Evolutionary conservation across 2,329 filamentous ascomycete genomes (phyloP).

Genomic region (Neopestalotiopsis rosae): DNA sequence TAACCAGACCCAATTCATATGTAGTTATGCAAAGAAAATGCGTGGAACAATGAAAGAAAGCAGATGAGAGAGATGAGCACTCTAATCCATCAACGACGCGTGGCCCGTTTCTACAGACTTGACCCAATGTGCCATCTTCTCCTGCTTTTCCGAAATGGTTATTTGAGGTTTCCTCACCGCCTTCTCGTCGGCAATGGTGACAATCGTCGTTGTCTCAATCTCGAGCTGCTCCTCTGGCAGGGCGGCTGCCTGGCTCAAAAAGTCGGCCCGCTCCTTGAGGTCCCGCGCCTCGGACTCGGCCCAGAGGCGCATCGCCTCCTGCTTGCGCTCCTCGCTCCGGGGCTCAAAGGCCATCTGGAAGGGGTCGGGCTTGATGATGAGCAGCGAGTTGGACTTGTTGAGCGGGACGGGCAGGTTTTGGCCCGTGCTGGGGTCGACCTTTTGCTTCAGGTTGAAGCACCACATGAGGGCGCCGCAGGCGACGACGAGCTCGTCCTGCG

Average conservation of each 20-base stretch:
- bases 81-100: conserved; percentile 4
- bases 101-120: conserved; percentile 17
- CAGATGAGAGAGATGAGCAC: not conserved
- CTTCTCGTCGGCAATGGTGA: not conserved
- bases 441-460: conserved; percentile 47
- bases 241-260: conserved; percentile 25
- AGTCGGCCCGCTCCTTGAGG: conserved; percentile 31
- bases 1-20: not conserved
- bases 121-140: conserved; percentile 17
- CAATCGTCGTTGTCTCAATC: not conserved
- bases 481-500: conserved; percentile 52
- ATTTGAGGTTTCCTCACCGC: not conserved
- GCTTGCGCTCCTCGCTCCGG: conserved; percentile 45
- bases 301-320: conserved; percentile 45
- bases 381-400: conserved; percentile 57
- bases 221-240: not conserved
- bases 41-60: not conserved
- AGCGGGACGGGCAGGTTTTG: conserved; percentile 46
- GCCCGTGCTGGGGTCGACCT: conserved; percentile 48
- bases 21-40: not conserved
- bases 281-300: conserved; percentile 36
- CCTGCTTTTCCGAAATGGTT: conserved; percentile 1
- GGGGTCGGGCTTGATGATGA: conserved; percentile 62
- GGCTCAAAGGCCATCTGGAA: conserved; percentile 61
- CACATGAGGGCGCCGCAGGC: conserved; percentile 55